Evolutionary conservation across 208 protist species (phyloP).

Genomic region (Balamuthia mandrillaris): DNA sequence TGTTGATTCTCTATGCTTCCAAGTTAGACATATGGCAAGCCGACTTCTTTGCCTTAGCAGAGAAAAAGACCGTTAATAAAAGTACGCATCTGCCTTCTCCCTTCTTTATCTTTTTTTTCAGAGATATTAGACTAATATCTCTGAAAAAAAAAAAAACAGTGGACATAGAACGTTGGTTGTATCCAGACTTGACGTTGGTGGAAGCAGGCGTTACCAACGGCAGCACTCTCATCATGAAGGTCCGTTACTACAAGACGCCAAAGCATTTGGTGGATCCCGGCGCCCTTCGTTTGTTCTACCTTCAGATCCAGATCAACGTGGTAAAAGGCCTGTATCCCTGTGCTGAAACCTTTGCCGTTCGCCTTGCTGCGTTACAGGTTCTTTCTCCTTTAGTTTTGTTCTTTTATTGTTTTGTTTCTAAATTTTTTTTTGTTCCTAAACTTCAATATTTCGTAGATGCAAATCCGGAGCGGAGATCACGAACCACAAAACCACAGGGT

Average conservation of each 20-base stretch:
- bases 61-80: neutral
- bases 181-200: neutral
- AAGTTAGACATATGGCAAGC: slow-evolving; percentile 17
- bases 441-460: neutral
- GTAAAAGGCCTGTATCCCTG: neutral
- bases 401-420: neutral
- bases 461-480: slow-evolving; percentile 24
- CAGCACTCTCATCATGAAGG: slow-evolving; percentile 2
- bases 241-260: slow-evolving; percentile 1
- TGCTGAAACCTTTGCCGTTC: neutral
- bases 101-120: neutral
- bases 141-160: no score
- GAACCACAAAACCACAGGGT: neutral
- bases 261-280: neutral
- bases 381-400: neutral
- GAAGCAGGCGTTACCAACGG: neutral
- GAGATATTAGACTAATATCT: neutral
- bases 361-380: neutral
- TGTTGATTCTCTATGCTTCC: neutral
- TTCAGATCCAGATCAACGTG: slow-evolving; percentile 18
- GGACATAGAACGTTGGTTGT: slow-evolving; percentile 9
- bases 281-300: slow-evolving; percentile 7
- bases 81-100: neutral
- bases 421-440: neutral
- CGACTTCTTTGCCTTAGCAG: neutral